These are phyloP conservation scores for Lachnellula arida DNA, from an alignment of 2,329 filamentous ascomycete genomes.

Conservation along the genomic window DNA sequence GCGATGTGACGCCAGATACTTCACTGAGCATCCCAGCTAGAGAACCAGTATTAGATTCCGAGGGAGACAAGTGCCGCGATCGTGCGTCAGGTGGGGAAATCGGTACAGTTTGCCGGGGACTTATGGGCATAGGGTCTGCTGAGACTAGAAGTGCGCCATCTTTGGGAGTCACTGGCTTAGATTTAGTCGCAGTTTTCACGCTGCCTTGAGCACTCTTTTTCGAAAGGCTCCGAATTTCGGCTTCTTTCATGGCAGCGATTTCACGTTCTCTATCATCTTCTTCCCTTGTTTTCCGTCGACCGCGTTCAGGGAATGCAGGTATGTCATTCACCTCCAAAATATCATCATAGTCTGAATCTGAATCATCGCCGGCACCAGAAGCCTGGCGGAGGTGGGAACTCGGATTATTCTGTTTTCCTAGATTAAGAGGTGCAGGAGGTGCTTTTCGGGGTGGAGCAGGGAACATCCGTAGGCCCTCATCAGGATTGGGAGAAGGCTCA, in stretches of 20 bases:
- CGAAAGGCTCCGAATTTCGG: conserved; percentile 66
- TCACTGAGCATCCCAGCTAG: conserved; percentile 48
- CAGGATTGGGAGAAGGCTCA: conserved; percentile 35
- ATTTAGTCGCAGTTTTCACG: conserved; percentile 49
- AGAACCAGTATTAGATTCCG: conserved; percentile 41
- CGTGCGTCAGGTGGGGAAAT: conserved; percentile 31
- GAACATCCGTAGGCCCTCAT: conserved; percentile 47
- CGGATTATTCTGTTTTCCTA: conserved; percentile 45
- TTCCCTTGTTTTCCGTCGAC: conserved; percentile 77
- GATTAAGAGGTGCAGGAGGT: conserved; percentile 77
- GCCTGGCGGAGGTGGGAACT: conserved; percentile 41
- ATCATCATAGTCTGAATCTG: conserved; percentile 81
- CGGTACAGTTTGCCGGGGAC: conserved; percentile 33
- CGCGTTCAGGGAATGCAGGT: conserved; percentile 52
- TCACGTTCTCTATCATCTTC: conserved; percentile 81
- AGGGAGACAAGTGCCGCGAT: conserved; percentile 31
- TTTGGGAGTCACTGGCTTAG: conserved; percentile 36
- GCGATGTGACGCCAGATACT: conserved; percentile 30
- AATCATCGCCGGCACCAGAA: conserved; percentile 51
- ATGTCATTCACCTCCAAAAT: conserved; percentile 65
- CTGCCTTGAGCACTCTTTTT: conserved; percentile 64
- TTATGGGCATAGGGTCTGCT: conserved; percentile 35
- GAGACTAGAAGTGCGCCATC: conserved; percentile 31
- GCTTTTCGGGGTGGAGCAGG: conserved; percentile 69
- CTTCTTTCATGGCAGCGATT: conserved; percentile 59